Evolutionary conservation across 2,329 filamentous ascomycete genomes (phyloP).

Genomic region (Pseudocercospora fuligena): DNA sequence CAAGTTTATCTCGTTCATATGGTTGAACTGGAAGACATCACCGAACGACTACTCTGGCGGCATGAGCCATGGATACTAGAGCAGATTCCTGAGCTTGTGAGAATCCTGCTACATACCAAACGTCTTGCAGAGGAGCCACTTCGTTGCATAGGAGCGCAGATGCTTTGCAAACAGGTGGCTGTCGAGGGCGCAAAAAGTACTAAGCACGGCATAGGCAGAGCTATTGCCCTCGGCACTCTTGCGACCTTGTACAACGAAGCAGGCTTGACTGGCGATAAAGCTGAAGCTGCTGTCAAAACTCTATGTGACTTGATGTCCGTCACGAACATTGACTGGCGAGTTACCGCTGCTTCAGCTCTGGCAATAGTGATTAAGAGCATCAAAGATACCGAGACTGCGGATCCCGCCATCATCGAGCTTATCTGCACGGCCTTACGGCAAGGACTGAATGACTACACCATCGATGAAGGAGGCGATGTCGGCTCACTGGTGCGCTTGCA

Average conservation of each 20-base stretch:
- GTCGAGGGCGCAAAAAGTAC: slow-evolving; percentile 46
- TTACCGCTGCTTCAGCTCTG: slow-evolving; percentile 48
- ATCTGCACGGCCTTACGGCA: slow-evolving; percentile 38
- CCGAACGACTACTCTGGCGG: slow-evolving; percentile 35
- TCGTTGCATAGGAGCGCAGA: slow-evolving; percentile 28
- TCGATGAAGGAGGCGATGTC: slow-evolving; percentile 84
- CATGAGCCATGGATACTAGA: slow-evolving; percentile 36
- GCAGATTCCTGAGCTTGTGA: slow-evolving; percentile 32
- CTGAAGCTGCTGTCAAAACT: slow-evolving; percentile 37
- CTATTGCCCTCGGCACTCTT: slow-evolving; percentile 51
- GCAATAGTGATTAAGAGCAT: slow-evolving; percentile 31
- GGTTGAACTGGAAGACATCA: slow-evolving; percentile 27
- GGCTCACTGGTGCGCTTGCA: slow-evolving; percentile 84
- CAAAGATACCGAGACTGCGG: slow-evolving; percentile 6
- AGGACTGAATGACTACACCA: slow-evolving; percentile 85
- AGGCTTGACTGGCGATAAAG: slow-evolving; percentile 28
- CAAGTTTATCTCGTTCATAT: slow-evolving; percentile 5
- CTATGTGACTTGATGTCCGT: slow-evolving; percentile 38
- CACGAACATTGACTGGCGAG: slow-evolving; percentile 51
- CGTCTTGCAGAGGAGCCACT: slow-evolving; percentile 21
- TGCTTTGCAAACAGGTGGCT: slow-evolving; percentile 28
- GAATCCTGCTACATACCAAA: slow-evolving; percentile 24
- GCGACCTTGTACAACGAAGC: slow-evolving; percentile 21
- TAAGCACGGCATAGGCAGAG: slow-evolving; percentile 48
- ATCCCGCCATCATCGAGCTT: slow-evolving; percentile 13